These are phyloP conservation scores for Komagataella phaffii DNA, from an alignment of 805 yeast genomes.

Conservation along the genomic window DNA sequence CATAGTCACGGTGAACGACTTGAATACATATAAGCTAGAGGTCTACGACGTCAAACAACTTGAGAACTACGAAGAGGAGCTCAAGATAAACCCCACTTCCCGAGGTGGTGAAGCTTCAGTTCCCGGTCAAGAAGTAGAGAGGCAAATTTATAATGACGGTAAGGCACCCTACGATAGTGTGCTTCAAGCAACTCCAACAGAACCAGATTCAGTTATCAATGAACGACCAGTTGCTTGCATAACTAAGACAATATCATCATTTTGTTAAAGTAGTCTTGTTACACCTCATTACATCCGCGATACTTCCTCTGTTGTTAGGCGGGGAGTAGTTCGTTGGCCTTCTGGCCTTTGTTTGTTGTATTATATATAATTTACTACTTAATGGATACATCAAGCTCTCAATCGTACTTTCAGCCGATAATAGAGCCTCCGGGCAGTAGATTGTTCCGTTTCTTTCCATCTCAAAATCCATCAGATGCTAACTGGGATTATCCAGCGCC, in stretches of 20 bases:
- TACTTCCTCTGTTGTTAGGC: not conserved
- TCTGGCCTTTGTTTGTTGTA: not conserved
- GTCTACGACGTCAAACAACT: not conserved
- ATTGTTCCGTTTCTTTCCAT: not conserved
- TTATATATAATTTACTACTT: not conserved
- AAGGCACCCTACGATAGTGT: not conserved
- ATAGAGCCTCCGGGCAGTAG: not conserved
- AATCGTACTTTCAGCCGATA: not conserved
- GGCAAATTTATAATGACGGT: not conserved
- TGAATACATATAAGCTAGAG: not conserved
- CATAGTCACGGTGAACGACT: not conserved
- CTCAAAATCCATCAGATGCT: not conserved
- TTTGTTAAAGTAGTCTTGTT: not conserved
- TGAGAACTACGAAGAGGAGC: not conserved
- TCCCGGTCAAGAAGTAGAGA: not conserved
- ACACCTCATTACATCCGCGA: not conserved
- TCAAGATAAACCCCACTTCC: not conserved
- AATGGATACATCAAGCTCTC: not conserved
- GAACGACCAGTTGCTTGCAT: not conserved
- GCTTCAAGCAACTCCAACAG: not conserved
- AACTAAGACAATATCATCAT: not conserved
- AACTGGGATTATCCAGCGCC: not conserved
- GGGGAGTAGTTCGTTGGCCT: not conserved
- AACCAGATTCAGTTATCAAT: not conserved
- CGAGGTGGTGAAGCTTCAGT: not conserved